A percentile compares a stretch with the other conserved stretches of the same genome.
These are phyloP conservation scores for Trypethelium eluteriae DNA, from an alignment of 495 filamentous ascomycete genomes.

Conservation along the genomic window DNA sequence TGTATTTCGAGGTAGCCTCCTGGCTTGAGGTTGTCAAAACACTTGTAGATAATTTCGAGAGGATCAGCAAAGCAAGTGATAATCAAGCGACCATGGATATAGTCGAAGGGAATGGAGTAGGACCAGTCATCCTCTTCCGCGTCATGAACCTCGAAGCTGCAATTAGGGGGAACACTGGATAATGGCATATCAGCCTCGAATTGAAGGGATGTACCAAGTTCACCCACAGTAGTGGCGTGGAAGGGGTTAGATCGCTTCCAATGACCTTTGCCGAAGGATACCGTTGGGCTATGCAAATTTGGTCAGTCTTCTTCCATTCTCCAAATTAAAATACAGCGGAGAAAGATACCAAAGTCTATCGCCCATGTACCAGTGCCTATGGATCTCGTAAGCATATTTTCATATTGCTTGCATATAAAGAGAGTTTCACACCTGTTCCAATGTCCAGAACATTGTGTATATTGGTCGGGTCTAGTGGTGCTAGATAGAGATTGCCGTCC, in stretches of 20 bases:
- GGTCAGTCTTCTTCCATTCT: not conserved
- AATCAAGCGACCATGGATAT: constrained; percentile 23
- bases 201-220: not conserved
- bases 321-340: not conserved
- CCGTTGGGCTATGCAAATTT: not conserved
- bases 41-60: not conserved
- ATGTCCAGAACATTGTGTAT: constrained; percentile 46
- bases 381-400: constrained; percentile 27
- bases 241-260: constrained; percentile 27
- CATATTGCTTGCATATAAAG: not conserved
- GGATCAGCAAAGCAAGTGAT: not conserved
- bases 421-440: constrained; percentile 31
- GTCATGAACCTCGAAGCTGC: constrained; percentile 28
- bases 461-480: constrained; percentile 37
- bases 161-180: constrained; percentile 26
- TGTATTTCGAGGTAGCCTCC: constrained; percentile 30
- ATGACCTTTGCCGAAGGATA: constrained; percentile 17
- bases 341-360: constrained; percentile 27
- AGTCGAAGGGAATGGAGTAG: constrained; percentile 25
- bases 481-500: constrained; percentile 46
- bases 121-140: constrained; percentile 26
- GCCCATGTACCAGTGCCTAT: constrained; percentile 36
- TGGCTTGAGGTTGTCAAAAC: constrained; percentile 24
- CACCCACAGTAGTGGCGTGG: constrained; percentile 25
- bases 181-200: not conserved